Evolutionary conservation across 371 early-diverging fungal genomes (phyloP), one percentile per base, ranked within the genome.

Genomic region (Saksenaea vasiformis): DNA sequence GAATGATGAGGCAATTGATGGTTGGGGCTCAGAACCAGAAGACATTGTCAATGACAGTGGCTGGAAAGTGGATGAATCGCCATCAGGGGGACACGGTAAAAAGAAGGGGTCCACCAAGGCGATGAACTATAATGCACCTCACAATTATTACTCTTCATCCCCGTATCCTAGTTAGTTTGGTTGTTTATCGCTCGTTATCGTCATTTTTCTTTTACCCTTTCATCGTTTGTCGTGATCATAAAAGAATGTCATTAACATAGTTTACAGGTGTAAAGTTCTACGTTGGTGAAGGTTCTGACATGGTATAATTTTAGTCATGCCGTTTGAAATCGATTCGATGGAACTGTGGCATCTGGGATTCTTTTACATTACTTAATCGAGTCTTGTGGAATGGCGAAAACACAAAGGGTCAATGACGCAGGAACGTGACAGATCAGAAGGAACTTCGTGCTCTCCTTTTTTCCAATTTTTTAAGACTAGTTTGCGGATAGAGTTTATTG

Each of bases 151-250:
- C 24, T 19, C 51, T 47, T 47, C 51, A 22, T 47, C 51, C 11
- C 10, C 51, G 22, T 47, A 47, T 47, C 51, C 51, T 17, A 47
- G 51, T 47, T 47, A 47, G 51, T 26, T 47, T 22, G n/a, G 22
- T 31, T 31, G n/a, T 31, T 7, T 31, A 7, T 31, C 31, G 31
- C 31, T 31, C 31, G 22, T 22, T 47, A 19, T 11, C 24, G 22
- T 10, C 22, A 47, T 22, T 47, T 47, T 47, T 47, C 11, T 47
- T 47, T n/a, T 17, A n/a, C 51, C 51, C 51, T 10, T 47, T 47
- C 51, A 47, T 47, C 51, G 51, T 47, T 47, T 11, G 27, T 47
- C 51, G 51, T 47, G 51, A 47, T 19, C 51, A 47, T 47, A 47
- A 47, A 47, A 47, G 51, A 47, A 10, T 22, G 51, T 47, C 51